phyloP scores from a whole-genome alignment of 164 flowering plant genomes.

The Hamamelis virginiana region DNA sequence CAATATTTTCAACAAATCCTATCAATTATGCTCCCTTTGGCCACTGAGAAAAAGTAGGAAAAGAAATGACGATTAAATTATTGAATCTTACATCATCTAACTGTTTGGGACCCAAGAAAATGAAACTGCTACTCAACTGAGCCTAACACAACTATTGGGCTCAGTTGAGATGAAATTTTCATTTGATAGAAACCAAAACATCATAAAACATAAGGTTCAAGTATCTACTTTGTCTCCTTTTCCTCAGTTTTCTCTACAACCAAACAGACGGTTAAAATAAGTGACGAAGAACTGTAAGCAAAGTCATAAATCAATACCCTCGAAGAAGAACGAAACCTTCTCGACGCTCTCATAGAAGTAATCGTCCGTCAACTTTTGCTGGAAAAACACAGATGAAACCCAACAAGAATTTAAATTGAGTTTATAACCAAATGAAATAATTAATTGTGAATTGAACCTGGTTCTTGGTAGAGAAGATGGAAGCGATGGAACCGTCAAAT shows the following conservation, averaged over 20 bases:
- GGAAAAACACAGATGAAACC: slow-evolving; percentile 14
- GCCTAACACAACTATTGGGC: too few relatives aligned
- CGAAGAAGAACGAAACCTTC: slow-evolving; percentile 90
- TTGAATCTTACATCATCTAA: too few relatives aligned
- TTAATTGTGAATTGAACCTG: slow-evolving; percentile 45
- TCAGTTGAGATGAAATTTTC: too few relatives aligned
- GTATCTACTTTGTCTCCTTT: too few relatives aligned
- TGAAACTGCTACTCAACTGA: too few relatives aligned
- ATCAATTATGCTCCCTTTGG: too few relatives aligned
- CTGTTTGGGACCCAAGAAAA: too few relatives aligned
- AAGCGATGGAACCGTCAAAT: slow-evolving; percentile 61
- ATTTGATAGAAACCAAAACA: too few relatives aligned
- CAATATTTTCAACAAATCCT: too few relatives aligned
- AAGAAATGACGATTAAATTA: too few relatives aligned
- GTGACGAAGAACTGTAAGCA: background rate
- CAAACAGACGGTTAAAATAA: background rate
- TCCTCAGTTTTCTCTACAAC: background rate
- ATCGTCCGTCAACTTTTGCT: slow-evolving; percentile 62
- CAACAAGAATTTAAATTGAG: background rate
- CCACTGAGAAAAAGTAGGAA: too few relatives aligned
- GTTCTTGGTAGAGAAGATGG: slow-evolving; percentile 82
- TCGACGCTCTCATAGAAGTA: slow-evolving; percentile 93
- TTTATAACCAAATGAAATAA: background rate
- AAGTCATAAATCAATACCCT: slow-evolving; percentile 45
- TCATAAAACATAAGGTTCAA: too few relatives aligned